Percentiles rank a stretch among this genome's conserved stretches.
These are phyloP conservation scores for Eucalyptus cloeziana DNA, from an alignment of 345 rosid genomes.

Conservation along the genomic window DNA sequence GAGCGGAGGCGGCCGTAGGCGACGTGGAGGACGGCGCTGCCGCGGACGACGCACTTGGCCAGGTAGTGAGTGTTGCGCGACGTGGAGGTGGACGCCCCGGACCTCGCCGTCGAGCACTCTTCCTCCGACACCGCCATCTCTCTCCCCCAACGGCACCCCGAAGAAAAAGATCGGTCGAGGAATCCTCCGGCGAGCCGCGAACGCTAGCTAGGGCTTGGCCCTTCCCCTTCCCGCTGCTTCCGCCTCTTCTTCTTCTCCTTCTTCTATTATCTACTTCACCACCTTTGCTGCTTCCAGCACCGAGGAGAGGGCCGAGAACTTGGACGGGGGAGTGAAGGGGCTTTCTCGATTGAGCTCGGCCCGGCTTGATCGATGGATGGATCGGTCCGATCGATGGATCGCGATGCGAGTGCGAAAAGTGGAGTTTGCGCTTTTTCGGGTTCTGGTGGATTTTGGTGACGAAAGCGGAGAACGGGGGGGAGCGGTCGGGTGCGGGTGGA, in stretches of 20 bases:
- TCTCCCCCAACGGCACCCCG: not conserved
- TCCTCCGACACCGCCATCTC: conserved; percentile 92
- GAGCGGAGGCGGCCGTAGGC: conserved; percentile 73
- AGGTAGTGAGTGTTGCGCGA: conserved; percentile 47
- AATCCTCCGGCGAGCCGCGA: not conserved
- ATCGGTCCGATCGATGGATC: not conserved
- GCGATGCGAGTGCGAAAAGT: not conserved
- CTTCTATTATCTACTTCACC: not conserved
- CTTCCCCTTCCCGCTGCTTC: not conserved
- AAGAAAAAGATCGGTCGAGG: not conserved
- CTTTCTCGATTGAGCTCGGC: not conserved
- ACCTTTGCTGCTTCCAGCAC: not conserved
- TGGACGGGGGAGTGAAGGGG: not conserved
- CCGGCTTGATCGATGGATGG: not conserved
- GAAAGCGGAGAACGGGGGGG: no score
- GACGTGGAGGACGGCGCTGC: conserved; percentile 81
- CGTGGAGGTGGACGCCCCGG: conserved; percentile 51
- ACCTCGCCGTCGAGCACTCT: conserved; percentile 68
- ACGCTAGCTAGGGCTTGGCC: not conserved
- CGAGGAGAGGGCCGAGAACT: not conserved
- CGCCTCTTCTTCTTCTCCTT: not conserved
- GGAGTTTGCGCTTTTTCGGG: not conserved
- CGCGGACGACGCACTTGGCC: conserved; percentile 83
- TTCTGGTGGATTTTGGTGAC: no score
- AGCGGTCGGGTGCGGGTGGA: no score